Conservation (phyloP, 1,139 yeast species). For the Yamadazyma triangularis region DNA sequence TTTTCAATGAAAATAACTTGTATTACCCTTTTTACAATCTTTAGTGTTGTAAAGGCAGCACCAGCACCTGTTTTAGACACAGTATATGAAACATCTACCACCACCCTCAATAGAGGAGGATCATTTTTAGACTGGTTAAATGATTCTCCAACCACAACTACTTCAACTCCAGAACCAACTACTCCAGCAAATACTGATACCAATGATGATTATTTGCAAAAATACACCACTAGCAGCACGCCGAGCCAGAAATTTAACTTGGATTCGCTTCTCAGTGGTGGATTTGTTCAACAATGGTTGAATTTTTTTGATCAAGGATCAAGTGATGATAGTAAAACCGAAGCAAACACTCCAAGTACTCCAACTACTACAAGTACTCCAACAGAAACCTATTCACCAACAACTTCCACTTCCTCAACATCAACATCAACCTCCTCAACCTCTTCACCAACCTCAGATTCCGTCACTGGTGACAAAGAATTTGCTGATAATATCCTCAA, state of each 20-base stretch:
- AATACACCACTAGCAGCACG: too few relatives aligned
- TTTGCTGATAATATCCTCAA: constrained; percentile 15
- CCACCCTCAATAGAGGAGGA: too few relatives aligned
- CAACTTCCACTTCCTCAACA: constrained; percentile 6
- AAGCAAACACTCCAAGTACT: constrained; percentile 6
- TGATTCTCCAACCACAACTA: constrained; percentile 4
- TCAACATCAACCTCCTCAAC: constrained; percentile 5
- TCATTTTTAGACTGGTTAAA: too few relatives aligned
- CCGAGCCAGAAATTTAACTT: constrained; percentile 7
- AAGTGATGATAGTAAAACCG: too few relatives aligned
- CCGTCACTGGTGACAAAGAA: constrained; percentile 6
- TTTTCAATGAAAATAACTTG: too few relatives aligned
- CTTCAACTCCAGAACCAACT: constrained; percentile 6
- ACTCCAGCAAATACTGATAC: constrained; percentile 9
- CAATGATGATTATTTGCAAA: too few relatives aligned
- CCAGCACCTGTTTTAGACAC: constrained; percentile 11
- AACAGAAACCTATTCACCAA: constrained; percentile 5
- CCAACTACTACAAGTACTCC: constrained; percentile 2
- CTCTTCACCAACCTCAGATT: constrained; percentile 2
- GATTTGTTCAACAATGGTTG: constrained; percentile 7
- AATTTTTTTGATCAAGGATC: constrained; percentile 7
- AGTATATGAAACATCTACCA: constrained; percentile 5
- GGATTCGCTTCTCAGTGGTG: constrained; percentile 9
- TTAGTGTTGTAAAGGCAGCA: constrained; percentile 5
- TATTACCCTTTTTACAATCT: too few relatives aligned